Evolutionary conservation across 768 basidiomycete species (phyloP), one percentile per base, ranked within the genome.

Genomic region (Mycena kentingensis): DNA sequence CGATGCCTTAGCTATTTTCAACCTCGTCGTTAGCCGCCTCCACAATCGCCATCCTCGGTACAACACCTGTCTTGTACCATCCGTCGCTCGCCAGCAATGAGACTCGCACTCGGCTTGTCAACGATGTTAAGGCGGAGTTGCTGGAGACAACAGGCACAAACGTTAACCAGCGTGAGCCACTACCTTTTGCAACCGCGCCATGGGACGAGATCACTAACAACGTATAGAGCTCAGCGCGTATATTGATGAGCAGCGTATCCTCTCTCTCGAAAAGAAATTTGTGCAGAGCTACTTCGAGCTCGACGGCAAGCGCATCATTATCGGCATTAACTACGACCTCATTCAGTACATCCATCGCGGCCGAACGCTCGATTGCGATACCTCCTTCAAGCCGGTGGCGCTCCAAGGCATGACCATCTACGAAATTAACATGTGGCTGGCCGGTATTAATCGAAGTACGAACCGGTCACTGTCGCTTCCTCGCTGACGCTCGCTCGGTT

Each of bases 361-460:
- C 19, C 47, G 46, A 2, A 54, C 53, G n/a, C 53, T 54, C 29
- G 47, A 54, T 47, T 49, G 53, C 21, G 53, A 54, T 46, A 54
- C 53, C 34, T 48, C 53, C 26, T 54, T 54, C 47, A 54, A 54
- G 15, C 46, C 47, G 21, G 39, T 54, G 7, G 47, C 28, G 10
- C 41, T 39, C 31, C 31, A 8, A 10, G 27, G 39, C 11, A 55
- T 55, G 54, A 46, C 49, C 31, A 55, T 55, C 39, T 50, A 44
- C 46, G 43, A 55, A 36, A 45, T 55, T 13, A 55, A 55, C 35
- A 48, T 46, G 21, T 50, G 54, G 54, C 11, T 55, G 15, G 47
- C 44, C 24, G 48, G 0, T 0, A 44, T 55, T 27, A 55, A 55
- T 35, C 41, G 49, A 43, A 36, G 54, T 50, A 32, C 35, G 54